Evolutionary conservation across 495 filamentous ascomycete species (phyloP).

Genomic region (Letharia columbiana): DNA sequence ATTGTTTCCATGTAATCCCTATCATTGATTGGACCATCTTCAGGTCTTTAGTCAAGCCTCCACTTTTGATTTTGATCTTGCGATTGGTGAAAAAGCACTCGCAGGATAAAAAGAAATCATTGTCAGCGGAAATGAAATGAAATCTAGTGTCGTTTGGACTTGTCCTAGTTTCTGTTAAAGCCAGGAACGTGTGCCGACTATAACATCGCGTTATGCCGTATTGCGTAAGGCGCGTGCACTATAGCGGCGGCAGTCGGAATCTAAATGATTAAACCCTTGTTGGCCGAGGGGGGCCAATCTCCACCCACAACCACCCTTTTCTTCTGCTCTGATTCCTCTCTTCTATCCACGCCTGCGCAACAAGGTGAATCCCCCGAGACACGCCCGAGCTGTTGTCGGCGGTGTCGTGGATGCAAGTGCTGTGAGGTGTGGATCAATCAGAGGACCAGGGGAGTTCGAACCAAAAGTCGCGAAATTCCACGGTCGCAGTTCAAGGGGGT

Average conservation of each 20-base stretch:
- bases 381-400: slow-evolving; percentile 18
- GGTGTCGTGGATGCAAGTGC: slow-evolving; percentile 17
- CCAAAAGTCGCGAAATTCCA: background rate
- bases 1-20: background rate
- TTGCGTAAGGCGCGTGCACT: background rate
- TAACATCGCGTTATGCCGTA: background rate
- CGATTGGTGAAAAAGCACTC: background rate
- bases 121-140: slow-evolving; percentile 1
- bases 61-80: background rate
- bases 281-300: background rate
- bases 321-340: slow-evolving; percentile 1
- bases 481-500: slow-evolving; percentile 16
- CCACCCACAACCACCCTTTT: slow-evolving; percentile 10
- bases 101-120: background rate
- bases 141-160: slow-evolving; percentile 2
- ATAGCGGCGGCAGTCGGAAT: background rate
- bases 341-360: slow-evolving; percentile 10
- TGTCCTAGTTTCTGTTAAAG: background rate
- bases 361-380: slow-evolving; percentile 11
- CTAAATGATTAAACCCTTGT: background rate
- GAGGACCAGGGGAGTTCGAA: background rate
- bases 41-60: background rate
- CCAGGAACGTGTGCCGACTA: slow-evolving; percentile 2
- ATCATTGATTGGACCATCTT: background rate
- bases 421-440: slow-evolving; percentile 7